Evolutionary conservation across 192 early-diverging fungal genomes (phyloP).

Genomic region (Rhizophagus clarus): DNA sequence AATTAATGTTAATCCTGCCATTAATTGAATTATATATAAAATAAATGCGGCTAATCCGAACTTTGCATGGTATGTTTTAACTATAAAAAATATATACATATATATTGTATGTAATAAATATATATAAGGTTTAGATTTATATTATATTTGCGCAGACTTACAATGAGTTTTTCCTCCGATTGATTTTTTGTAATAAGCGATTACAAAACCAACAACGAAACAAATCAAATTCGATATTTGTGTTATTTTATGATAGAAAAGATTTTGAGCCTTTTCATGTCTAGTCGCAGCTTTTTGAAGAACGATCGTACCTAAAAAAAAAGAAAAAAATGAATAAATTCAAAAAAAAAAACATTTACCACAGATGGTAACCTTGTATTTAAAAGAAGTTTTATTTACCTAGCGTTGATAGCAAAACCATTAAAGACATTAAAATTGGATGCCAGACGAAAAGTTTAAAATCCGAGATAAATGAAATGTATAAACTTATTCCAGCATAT

Average conservation of each 20-base stretch:
- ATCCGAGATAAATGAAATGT: conserved; percentile 25
- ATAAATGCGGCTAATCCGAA: conserved; percentile 35
- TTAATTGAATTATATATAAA: conserved; percentile 34
- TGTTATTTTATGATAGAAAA: conserved; percentile 32
- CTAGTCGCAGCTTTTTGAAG: conserved; percentile 38
- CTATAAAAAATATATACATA: not conserved
- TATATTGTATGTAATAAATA: not conserved
- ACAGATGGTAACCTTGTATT: too few species aligned
- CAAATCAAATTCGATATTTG: conserved; percentile 27
- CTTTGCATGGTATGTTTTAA: conserved; percentile 33
- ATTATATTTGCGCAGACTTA: not conserved
- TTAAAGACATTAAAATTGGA: conserved; percentile 34
- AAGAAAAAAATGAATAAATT: not conserved
- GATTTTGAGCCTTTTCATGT: conserved; percentile 35
- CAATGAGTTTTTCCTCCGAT: conserved; percentile 34
- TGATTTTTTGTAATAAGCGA: conserved; percentile 34
- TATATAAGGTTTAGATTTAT: too few species aligned
- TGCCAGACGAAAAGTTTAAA: conserved; percentile 38
- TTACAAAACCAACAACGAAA: conserved; percentile 30
- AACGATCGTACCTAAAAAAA: conserved; percentile 31
- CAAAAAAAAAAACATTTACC: too few species aligned
- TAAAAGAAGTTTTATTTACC: conserved; percentile 23
- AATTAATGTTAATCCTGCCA: conserved; percentile 35
- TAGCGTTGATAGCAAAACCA: conserved; percentile 33
- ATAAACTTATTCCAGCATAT: conserved; percentile 30